Evolutionary conservation across 2,329 filamentous ascomycete genomes (phyloP), one percentile per base, ranked within the genome.

Genomic region (Sclerotinia nivalis): DNA sequence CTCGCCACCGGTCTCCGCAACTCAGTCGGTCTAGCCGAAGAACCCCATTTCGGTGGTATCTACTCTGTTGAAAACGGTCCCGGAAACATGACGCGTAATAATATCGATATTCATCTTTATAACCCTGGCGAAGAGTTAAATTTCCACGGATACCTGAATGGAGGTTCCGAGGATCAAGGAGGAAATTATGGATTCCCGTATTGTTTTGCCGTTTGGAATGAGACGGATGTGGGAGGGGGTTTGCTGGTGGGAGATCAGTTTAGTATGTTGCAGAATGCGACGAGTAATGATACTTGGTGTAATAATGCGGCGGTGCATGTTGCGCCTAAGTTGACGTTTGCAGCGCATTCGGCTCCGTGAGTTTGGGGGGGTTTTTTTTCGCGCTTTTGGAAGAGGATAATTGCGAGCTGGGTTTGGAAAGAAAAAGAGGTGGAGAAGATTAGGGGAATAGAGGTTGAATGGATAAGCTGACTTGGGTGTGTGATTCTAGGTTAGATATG

Each of bases 61-160:
- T 88, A 84, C 80, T 83, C 81, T 25, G 89, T 93, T 10, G 91
- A 93, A 79, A 93, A 93, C 79, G 89, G 87, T 2, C 88, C 88
- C 12, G 90, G 93, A 78, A 79, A 90, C 50, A 82, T 92, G 22
- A 79, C 80, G 20, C 84, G 90, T 45, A 79, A 84, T 61, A 86
- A 85, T 13, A 73, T 82, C n/a, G 88, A 91, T 71, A 84, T 92
- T 58, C 88, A 91, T 73, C 78, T 86, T 71, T 83, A 91, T 75
- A 93, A 93, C 75, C 91, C 91, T 0, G 91, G 84, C 22, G 91
- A 93, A 76, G 89, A 93, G 79, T 80, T 93, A 78, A 93, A 93
- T 79, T 92, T 87, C 77, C 87, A 91, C 71, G 90, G 91, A 4
- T 85, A 84, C 70, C 81, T 91, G 4, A 75, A 74, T 52, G 68